These are phyloP conservation scores for Scopulariopsis brevicaulis DNA, from an alignment of 2,329 filamentous ascomycete genomes.

Conservation along the genomic window DNA sequence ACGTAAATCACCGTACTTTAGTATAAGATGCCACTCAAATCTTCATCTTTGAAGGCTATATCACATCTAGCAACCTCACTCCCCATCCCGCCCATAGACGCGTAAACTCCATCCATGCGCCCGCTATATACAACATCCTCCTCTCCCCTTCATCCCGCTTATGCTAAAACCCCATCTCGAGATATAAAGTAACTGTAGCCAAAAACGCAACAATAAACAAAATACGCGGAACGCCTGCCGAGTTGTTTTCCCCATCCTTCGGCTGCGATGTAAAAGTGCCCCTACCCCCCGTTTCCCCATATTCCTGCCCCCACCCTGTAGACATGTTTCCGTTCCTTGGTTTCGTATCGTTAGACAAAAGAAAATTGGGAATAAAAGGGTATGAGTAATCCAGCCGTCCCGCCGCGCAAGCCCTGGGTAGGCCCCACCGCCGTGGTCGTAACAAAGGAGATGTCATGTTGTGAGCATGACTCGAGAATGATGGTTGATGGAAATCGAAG, in stretches of 20 bases:
- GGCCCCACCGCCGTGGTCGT: too few species aligned
- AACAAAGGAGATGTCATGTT: background rate
- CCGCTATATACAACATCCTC: background rate
- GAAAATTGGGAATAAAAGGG: background rate
- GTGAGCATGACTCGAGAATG: background rate
- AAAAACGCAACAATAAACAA: background rate
- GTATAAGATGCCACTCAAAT: too few species aligned
- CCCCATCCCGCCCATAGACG: background rate
- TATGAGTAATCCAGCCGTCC: background rate
- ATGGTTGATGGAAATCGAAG: background rate
- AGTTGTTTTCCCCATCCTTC: background rate
- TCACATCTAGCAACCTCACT: background rate
- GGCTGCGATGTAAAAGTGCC: background rate
- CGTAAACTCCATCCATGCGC: background rate
- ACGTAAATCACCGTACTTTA: too few species aligned
- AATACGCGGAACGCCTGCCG: background rate
- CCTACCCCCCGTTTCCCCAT: background rate
- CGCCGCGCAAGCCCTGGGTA: too few species aligned
- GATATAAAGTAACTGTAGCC: background rate
- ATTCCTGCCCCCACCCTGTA: background rate
- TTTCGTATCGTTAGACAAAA: background rate
- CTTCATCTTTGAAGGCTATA: background rate
- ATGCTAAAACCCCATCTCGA: background rate
- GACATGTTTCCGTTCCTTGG: background rate
- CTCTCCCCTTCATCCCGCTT: background rate